Base-by-base conservation (phyloP, 371 early-diverging fungal species). In the Mortierella sp. region DNA sequence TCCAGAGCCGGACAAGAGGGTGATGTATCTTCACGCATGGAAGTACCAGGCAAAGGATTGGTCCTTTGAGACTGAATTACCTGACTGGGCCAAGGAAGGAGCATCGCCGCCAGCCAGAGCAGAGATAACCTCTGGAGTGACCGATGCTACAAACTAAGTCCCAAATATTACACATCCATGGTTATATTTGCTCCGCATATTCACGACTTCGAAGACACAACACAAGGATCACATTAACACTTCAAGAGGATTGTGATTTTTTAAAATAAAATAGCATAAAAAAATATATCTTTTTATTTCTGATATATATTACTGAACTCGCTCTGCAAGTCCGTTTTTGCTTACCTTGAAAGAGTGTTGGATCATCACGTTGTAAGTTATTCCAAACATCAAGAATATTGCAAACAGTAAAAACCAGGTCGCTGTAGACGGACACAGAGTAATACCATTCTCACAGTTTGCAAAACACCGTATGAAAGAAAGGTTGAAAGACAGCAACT, bases 11-110 rank as follows among this genome's bases (percentile, higher is more conserved):
- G 86, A 87, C 27, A 85, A 94, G 58, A 80, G 94, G 41, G 68
- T 78, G 12, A 90, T 97, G 56, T 97, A 91, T 89, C 84, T 97
- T 42, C 96, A 97, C 78, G 93, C 94, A 3, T 91, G 85, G 82
- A 84, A 84, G 61, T 95, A 95, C 72, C 64, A 83, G 23, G 89
- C 89, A 17, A 73, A 82, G n/a, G 84, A 81, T 0, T 92, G 93
- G 92, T 60, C 84, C 1, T 94, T 86, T 73, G 90, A 94, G 69
- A 93, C 97, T 0, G 80, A 81, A 26, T 62, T 90, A 52, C 97
- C 97, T 4, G 81, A 64, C 11, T 97, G 96, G 96, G 94, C 94
- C 2, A 53, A 70, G 3, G 86, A 80, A 24, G 43, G n/a, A n/a
- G n/a, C 60, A 27, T n/a, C 54, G 4, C 34, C 44, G 17, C 11